Base-by-base conservation (phyloP, 2,329 filamentous ascomycete species). In the Botrytis galanthina region DNA sequence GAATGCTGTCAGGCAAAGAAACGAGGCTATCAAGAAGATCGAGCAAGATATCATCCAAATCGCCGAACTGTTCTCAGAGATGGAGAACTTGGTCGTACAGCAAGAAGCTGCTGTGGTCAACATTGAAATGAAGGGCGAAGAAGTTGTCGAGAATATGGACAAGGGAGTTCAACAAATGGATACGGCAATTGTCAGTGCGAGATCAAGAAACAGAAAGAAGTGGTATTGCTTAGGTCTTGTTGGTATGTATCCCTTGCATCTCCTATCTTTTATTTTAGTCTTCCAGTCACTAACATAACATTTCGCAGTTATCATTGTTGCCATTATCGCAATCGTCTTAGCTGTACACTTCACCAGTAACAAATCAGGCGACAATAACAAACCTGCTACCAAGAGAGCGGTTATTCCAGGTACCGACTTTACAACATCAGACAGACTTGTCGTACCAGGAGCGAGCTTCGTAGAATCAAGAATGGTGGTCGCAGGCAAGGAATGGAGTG, bases 141-240 rank as follows among this genome's bases (percentile, higher is more conserved):
- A 97, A 80, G 92, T 96, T 57, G 90, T 93, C 67, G 90, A 92
- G 73, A 93, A 98, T 82, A 88, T 98, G 66, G 89, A 92, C 80
- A 92, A 96, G 82, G 95, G 92, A 76, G 98, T 96, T 80, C 88
- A 90, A 76, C 90, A 98, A 82, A 92, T 98, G 74, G 90, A 87
- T 57, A 88, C 88, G n/a, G 95, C 95, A 20, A 92, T 97, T 75
- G 87, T 88, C 75, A 97, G 93, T 78, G 95, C 95, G 14, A 87
- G 92, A 81, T 78, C 79, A 60, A 89, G 90, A 78, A 88, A 93
- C 78, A 93, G 90, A 73, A 80, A 79, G 94, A 98, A 98, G 92
- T 98, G 94, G 95, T 95, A 93, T 82, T 97, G 94, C 86, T 84
- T 97, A 78, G 90, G 91, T 79, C 93, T 98, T 84, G 85, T 87